Conservation (phyloP, 306 rosid genomes). For the Heteromeles arbutifolia region DNA sequence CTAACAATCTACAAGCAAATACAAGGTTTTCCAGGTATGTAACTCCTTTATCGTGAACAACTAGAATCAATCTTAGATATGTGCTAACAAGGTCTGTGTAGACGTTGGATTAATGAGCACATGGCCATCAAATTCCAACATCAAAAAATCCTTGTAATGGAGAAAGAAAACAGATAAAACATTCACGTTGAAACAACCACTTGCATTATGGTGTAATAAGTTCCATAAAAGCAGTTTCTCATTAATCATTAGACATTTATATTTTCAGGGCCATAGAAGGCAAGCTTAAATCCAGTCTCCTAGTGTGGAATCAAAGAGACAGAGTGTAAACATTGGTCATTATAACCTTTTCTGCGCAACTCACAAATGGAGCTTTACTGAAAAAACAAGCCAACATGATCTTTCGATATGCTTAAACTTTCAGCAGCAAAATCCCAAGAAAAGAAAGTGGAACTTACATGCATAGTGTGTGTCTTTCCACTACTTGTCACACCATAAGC, state of each 20-base stretch:
- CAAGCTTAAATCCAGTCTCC: not conserved
- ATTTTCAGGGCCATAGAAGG: not conserved
- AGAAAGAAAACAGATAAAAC: not conserved
- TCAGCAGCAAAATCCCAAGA: not conserved
- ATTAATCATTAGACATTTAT: not conserved
- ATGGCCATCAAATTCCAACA: not conserved
- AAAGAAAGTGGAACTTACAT: slow-evolving; percentile 55
- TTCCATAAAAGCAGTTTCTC: not conserved
- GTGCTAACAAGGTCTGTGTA: not conserved
- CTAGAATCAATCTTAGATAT: not conserved
- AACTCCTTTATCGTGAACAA: not conserved
- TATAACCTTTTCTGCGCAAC: not conserved
- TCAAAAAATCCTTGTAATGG: not conserved
- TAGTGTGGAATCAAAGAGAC: not conserved
- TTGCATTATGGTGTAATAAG: not conserved
- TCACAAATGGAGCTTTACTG: not conserved
- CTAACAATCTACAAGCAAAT: not conserved
- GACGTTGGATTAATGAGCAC: not conserved
- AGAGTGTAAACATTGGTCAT: not conserved
- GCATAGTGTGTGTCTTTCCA: slow-evolving; percentile 99
- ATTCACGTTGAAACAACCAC: not conserved
- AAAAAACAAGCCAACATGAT: not conserved
- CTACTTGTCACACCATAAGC: slow-evolving; percentile 99
- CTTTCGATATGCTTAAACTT: not conserved
- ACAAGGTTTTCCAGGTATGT: not conserved